These are phyloP conservation scores for Ceratobasidium sp. DNA, from an alignment of 1,284 basidiomycete genomes.

Conservation along the genomic window DNA sequence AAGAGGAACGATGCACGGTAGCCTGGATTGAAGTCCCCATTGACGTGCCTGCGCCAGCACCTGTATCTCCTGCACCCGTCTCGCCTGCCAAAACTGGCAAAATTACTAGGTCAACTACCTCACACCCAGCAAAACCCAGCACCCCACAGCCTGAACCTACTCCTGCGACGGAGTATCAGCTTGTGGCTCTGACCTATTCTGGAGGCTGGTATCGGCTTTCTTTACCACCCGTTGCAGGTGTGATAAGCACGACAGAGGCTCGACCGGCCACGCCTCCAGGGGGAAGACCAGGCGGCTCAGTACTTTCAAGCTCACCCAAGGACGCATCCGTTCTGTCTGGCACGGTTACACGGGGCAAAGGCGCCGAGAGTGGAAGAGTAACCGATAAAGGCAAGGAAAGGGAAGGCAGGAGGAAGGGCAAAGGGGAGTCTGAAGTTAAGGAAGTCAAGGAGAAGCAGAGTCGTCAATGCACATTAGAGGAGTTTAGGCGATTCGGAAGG, in stretches of 20 bases:
- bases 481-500: constrained; percentile 81
- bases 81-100: constrained; percentile 22
- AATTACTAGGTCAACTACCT: constrained; percentile 31
- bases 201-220: constrained; percentile 94
- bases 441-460: constrained; percentile 50
- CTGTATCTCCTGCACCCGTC: constrained; percentile 6
- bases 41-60: constrained; percentile 41
- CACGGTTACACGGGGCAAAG: constrained; percentile 8
- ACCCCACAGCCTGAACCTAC: constrained; percentile 40
- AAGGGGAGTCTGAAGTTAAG: constrained; percentile 56
- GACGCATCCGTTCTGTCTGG: constrained; percentile 25
- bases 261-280: constrained; percentile 24
- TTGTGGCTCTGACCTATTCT: constrained; percentile 86
- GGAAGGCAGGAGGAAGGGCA: constrained; percentile 68
- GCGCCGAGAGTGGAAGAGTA: constrained; percentile 18
- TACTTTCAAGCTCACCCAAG: constrained; percentile 38
- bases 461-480: constrained; percentile 74
- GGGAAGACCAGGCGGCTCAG: constrained; percentile 22
- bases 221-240: constrained; percentile 63
- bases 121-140: constrained; percentile 32
- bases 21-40: constrained; percentile 79
- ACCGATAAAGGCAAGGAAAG: constrained; percentile 64
- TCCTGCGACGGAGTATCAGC: constrained; percentile 71
- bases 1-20: constrained; percentile 87
- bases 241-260: constrained; percentile 48